A percentile compares a stretch with the other conserved stretches of the same genome.
These are phyloP conservation scores for Selaginella tamariscina DNA, from an alignment of 75 land plant species.

Conservation along the genomic window DNA sequence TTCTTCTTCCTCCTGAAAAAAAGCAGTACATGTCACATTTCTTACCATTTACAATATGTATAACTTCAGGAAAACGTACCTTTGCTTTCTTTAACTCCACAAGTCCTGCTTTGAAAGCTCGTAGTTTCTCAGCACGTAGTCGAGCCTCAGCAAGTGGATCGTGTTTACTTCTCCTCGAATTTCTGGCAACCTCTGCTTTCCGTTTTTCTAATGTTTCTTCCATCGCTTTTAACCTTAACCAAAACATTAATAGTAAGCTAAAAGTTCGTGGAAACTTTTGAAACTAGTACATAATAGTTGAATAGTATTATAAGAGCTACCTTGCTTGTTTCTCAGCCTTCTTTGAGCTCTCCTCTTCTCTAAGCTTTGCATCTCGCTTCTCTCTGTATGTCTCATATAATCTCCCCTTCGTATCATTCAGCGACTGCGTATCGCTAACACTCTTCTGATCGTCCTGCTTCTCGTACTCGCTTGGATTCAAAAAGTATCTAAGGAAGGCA, in stretches of 20 bases:
- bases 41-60: neutral
- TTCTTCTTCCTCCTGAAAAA: constrained; percentile 70
- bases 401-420: neutral
- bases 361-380: neutral
- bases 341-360: constrained; percentile 4
- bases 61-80: constrained; percentile 32
- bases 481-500: too few relatives aligned
- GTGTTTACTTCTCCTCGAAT: constrained; percentile 23
- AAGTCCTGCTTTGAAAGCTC: constrained; percentile 72
- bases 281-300: too few relatives aligned
- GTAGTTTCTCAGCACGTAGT: constrained; percentile 74
- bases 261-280: too few relatives aligned
- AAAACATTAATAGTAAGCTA: too few relatives aligned
- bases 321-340: constrained; percentile 13
- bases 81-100: constrained; percentile 74
- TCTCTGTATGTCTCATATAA: neutral
- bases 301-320: too few relatives aligned
- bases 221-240: constrained; percentile 1
- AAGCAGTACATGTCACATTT: neutral
- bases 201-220: neutral
- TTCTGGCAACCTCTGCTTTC: constrained; percentile 5
- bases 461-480: neutral
- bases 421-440: neutral
- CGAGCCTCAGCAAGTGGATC: constrained; percentile 69
- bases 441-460: neutral